Evolutionary conservation across 306 rosid genomes (phyloP).

Genomic region (Betula pendula): DNA sequence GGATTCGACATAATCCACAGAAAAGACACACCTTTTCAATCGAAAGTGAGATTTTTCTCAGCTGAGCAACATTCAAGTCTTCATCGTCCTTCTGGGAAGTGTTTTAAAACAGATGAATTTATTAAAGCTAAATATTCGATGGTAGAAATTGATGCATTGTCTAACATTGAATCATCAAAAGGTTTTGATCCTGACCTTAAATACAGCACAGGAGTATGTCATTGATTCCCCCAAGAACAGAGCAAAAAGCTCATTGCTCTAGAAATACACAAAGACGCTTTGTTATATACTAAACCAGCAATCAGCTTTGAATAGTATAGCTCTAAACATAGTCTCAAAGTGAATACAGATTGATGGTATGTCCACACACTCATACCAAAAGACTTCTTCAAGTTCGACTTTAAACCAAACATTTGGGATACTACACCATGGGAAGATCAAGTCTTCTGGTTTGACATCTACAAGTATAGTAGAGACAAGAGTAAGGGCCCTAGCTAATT

Average conservation of each 20-base stretch:
- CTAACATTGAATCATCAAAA: background rate
- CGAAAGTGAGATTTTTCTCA: conserved; percentile 68
- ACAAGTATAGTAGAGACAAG: no score
- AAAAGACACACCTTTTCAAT: conserved; percentile 53
- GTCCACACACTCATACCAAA: no score
- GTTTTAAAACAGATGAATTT: conserved; percentile 8
- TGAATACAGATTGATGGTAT: no score
- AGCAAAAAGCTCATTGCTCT: conserved; percentile 88
- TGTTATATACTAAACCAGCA: no score
- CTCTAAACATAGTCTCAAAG: no score
- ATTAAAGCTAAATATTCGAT: background rate
- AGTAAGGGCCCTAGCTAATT: no score
- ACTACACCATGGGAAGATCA: no score
- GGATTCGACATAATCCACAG: background rate
- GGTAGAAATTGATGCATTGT: background rate
- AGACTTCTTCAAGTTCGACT: no score
- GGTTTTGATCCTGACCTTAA: conserved; percentile 59
- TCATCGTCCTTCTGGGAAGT: conserved; percentile 54
- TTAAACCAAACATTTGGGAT: no score
- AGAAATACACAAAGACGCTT: conserved; percentile 34
- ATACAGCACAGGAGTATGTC: conserved; percentile 81
- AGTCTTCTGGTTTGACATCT: no score
- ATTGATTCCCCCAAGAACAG: conserved; percentile 85
- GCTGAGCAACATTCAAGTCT: conserved; percentile 72
- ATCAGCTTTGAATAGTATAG: no score